Percentiles rank a stretch among this genome's conserved stretches.
Conservation (phyloP, 352 stramenopile genomes). For the Thraustochytrium striatum region DNA sequence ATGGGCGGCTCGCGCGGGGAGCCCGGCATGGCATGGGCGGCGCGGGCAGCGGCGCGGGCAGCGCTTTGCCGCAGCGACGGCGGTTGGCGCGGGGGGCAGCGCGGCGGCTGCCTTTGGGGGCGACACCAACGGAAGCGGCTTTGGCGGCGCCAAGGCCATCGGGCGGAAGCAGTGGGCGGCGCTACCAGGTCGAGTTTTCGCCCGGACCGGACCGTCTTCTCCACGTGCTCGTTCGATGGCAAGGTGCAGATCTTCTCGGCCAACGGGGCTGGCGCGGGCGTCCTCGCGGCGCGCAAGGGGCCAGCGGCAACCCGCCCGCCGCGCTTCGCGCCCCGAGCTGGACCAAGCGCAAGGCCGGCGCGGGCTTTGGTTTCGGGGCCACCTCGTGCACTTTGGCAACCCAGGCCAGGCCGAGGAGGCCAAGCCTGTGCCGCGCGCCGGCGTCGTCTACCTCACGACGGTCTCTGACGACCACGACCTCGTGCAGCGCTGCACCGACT, state of each 20-base stretch:
- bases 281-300: constrained; percentile 65
- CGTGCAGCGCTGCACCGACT: background rate
- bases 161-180: constrained; percentile 55
- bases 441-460: background rate
- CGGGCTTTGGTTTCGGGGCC: constrained; percentile 94
- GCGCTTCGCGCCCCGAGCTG: constrained; percentile 82
- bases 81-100: background rate
- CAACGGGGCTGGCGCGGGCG: constrained; percentile 55
- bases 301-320: constrained; percentile 63
- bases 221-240: constrained; percentile 92
- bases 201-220: constrained; percentile 85
- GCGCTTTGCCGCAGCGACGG: background rate
- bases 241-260: constrained; percentile 89
- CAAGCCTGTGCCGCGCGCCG: background rate
- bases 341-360: constrained; percentile 78
- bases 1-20: constrained; percentile 48
- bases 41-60: constrained; percentile 57
- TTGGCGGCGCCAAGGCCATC: constrained; percentile 4
- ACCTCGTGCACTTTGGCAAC: constrained; percentile 80
- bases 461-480: constrained; percentile 31
- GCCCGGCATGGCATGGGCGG: constrained; percentile 2
- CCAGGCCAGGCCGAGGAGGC: constrained; percentile 39
- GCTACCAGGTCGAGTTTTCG: constrained; percentile 93
- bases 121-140: constrained; percentile 56
- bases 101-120: constrained; percentile 54